These are phyloP conservation scores for Heliosperma pusillum DNA, from an alignment of 148 eudicot species.

Conservation along the genomic window DNA sequence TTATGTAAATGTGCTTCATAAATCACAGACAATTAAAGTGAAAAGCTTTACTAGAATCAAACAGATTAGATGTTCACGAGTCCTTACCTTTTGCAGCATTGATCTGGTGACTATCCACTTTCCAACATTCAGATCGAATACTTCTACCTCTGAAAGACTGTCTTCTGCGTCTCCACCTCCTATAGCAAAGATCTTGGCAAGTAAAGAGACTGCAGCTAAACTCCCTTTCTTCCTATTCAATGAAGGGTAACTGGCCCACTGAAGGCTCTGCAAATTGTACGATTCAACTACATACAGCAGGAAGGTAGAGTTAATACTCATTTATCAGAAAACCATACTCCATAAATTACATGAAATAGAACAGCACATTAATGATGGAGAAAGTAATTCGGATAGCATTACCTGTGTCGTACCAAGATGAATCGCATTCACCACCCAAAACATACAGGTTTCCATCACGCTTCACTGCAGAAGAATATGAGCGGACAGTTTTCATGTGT, in stretches of 20 bases:
- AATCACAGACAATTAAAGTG: background rate
- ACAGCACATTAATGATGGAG: background rate
- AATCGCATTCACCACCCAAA: slow-evolving; percentile 56
- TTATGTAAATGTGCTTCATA: slow-evolving; percentile 8
- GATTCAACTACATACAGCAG: slow-evolving; percentile 55
- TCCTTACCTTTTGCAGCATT: slow-evolving; percentile 59
- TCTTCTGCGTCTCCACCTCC: slow-evolving; percentile 67
- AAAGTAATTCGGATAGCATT: slow-evolving; percentile 7
- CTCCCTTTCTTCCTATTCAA: slow-evolving; percentile 54
- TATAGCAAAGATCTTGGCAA: slow-evolving; percentile 48
- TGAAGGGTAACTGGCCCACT: slow-evolving; percentile 54
- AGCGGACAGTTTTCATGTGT: slow-evolving; percentile 46
- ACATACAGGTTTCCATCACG: slow-evolving; percentile 44
- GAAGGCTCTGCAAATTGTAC: slow-evolving; percentile 40
- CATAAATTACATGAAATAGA: background rate
- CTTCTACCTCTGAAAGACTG: slow-evolving; percentile 60
- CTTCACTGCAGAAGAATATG: slow-evolving; percentile 48
- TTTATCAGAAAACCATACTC: background rate
- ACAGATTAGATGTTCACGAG: background rate
- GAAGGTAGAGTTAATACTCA: slow-evolving; percentile 1
- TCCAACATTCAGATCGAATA: slow-evolving; percentile 51
- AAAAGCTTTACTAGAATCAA: background rate
- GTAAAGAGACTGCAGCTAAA: slow-evolving; percentile 45
- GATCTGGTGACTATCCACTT: slow-evolving; percentile 55
- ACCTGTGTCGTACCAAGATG: slow-evolving; percentile 65